Evolutionary conservation across 2,329 filamentous ascomycete genomes (phyloP), one percentile per base, ranked within the genome.

Genomic region (Pestalotiopsis sp.): DNA sequence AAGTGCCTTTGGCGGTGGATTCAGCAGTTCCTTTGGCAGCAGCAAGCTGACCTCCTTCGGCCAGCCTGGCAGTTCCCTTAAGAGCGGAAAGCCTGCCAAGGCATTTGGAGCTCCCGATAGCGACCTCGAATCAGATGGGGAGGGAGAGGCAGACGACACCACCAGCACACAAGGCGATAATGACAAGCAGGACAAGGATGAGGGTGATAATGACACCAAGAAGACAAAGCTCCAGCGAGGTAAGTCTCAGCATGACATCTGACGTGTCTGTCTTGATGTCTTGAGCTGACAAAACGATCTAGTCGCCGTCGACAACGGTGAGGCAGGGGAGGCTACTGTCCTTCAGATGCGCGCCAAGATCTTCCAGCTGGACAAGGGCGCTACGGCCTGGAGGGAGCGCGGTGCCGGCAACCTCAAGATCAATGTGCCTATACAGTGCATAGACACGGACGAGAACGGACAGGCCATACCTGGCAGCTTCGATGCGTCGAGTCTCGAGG

Each of bases 391-490:
- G 95, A 95, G 95, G 78, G 95, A 98, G 81, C 90, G 94, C 65
- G 94, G 94, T 13, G 86, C 90, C 3, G 94, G 94, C 58, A 91
- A 91, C 73, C 84, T 97, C 72, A 96, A 96, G 81, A 86, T 97
- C 77, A 97, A 98, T 74, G 90, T 91, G 14, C 88, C 88, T 2
- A 84, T 87, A 71, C 79, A 81, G 38, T 88, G 84, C 68, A 82
- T 88, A 4, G 83, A 86, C 26, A 84, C 87, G 68, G 84, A 88
- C 13, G 70, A 75, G 24, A 80, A 80, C 20, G 85, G 83, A 3
- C 74, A 75, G 10, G 77, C 83, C n/a, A 79, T 87, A 64, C 80
- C 85, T 1, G 83, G 83, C 26, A 84, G 83, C 17, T 89, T 90
- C 68, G 86, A 89, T 72, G 83, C 83, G 20, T 88, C 87, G 4